phyloP scores from a whole-genome alignment of 1,284 basidiomycete genomes.

The Melampsora americana region DNA sequence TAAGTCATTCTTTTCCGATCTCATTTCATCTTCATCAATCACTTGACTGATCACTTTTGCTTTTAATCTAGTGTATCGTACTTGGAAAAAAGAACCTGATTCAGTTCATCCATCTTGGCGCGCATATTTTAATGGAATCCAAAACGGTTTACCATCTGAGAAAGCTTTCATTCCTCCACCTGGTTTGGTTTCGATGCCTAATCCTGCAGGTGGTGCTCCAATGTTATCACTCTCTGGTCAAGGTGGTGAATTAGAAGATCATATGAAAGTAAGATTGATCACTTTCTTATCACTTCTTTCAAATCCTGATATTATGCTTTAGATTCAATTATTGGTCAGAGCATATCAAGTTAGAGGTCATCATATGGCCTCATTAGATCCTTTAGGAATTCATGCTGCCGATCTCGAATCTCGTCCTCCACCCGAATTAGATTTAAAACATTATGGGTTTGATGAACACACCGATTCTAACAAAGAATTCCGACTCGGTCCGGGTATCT shows the following conservation, averaged over 20 bases:
- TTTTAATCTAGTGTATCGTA: constrained; percentile 49
- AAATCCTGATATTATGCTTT: constrained; percentile 19
- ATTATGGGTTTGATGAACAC: constrained; percentile 85
- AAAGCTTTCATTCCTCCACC: constrained; percentile 85
- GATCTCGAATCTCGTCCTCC: constrained; percentile 74
- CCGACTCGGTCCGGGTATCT: constrained; percentile 86
- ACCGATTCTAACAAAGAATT: constrained; percentile 92
- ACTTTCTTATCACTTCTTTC: background rate
- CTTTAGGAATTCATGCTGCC: constrained; percentile 83
- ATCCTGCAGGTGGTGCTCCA: constrained; percentile 70
- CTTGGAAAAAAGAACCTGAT: constrained; percentile 63
- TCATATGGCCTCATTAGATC: constrained; percentile 91
- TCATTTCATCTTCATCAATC: background rate
- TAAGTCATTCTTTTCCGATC: background rate
- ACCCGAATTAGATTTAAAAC: constrained; percentile 82
- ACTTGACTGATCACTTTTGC: background rate
- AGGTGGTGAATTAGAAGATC: constrained; percentile 75
- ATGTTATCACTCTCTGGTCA: constrained; percentile 63
- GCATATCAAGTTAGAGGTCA: constrained; percentile 99
- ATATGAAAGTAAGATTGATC: constrained; percentile 71
- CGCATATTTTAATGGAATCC: constrained; percentile 88
- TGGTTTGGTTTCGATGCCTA: constrained; percentile 58
- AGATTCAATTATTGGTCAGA: constrained; percentile 93
- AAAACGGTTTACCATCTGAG: constrained; percentile 76
- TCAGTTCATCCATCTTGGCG: constrained; percentile 94